A percentile compares a stretch with the other conserved stretches of the same genome.
These are phyloP conservation scores for Ogataea pignaliae DNA, from an alignment of 805 yeast species.

Conservation along the genomic window DNA sequence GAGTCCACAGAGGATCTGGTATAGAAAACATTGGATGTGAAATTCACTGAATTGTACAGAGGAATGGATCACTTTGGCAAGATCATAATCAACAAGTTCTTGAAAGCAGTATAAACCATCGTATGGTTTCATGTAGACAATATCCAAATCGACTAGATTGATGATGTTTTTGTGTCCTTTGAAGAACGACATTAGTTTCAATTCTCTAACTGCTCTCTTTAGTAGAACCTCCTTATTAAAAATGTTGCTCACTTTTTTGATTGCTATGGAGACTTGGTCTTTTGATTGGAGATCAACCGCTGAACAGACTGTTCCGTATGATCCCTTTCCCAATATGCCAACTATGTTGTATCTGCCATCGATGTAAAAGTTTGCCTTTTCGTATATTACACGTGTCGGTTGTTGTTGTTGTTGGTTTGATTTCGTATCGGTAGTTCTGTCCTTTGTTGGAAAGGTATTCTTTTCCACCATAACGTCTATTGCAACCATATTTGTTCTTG, in stretches of 20 bases:
- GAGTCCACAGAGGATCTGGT: slow-evolving; percentile 81
- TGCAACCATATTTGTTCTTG: too few species aligned
- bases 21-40: slow-evolving; percentile 70
- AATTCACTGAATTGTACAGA: slow-evolving; percentile 76
- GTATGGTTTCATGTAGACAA: slow-evolving; percentile 59
- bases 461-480: too few species aligned
- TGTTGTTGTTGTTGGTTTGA: neutral
- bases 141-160: slow-evolving; percentile 66
- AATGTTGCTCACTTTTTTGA: slow-evolving; percentile 74
- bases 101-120: slow-evolving; percentile 89
- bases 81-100: slow-evolving; percentile 77
- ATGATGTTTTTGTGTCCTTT: slow-evolving; percentile 85
- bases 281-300: slow-evolving; percentile 51
- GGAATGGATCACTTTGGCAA: slow-evolving; percentile 76
- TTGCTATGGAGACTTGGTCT: slow-evolving; percentile 49
- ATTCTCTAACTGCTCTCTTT: slow-evolving; percentile 79
- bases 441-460: neutral
- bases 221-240: slow-evolving; percentile 62
- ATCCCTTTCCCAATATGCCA: slow-evolving; percentile 71
- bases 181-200: slow-evolving; percentile 74
- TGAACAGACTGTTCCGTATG: slow-evolving; percentile 82
- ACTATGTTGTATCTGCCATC: slow-evolving; percentile 56
- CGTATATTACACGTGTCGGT: slow-evolving; percentile 32
- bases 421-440: neutral
- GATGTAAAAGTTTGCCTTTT: slow-evolving; percentile 56